These are phyloP conservation scores for Musa acuminata DNA, from an alignment of 176 grass and related monocot genomes.

Conservation along the genomic window DNA sequence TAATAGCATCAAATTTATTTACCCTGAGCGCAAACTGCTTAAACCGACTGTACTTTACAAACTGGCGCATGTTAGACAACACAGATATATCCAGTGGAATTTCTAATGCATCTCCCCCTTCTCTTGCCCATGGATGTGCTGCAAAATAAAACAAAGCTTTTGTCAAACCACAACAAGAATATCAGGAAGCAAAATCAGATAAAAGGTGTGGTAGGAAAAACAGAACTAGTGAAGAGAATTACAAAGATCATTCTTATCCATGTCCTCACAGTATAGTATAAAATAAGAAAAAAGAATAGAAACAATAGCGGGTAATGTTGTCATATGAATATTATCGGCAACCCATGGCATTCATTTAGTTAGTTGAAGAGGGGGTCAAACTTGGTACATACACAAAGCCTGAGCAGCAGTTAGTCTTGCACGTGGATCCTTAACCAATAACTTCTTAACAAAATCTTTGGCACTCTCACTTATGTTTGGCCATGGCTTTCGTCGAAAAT, in stretches of 20 bases:
- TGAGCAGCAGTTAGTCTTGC: conserved; percentile 92
- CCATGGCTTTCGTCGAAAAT: conserved; percentile 89
- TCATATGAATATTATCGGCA: not conserved
- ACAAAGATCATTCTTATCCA: not conserved
- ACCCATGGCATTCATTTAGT: not conserved
- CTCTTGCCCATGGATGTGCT: conserved; percentile 95
- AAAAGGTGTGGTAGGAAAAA: not conserved
- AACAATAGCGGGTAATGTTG: not conserved
- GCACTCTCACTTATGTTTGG: conserved; percentile 74
- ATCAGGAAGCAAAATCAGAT: not conserved
- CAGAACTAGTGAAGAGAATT: not conserved
- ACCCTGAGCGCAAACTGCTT: conserved; percentile 97
- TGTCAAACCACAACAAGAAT: not conserved
- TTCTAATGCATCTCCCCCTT: conserved; percentile 81
- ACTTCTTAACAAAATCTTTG: conserved; percentile 95
- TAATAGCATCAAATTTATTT: conserved; percentile 2
- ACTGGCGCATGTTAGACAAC: conserved; percentile 76
- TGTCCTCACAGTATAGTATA: not conserved
- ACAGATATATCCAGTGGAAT: conserved; percentile 96
- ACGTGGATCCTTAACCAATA: conserved; percentile 90
- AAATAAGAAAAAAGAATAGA: not conserved
- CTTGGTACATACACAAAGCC: conserved; percentile 72
- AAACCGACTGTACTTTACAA: conserved; percentile 94
- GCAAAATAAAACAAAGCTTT: conserved; percentile 11
- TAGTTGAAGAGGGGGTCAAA: conserved; percentile 6